A percentile compares a stretch with the other conserved stretches of the same genome.
These are phyloP conservation scores for Spathaspora sp. DNA, from an alignment of 805 yeast species.

Conservation along the genomic window DNA sequence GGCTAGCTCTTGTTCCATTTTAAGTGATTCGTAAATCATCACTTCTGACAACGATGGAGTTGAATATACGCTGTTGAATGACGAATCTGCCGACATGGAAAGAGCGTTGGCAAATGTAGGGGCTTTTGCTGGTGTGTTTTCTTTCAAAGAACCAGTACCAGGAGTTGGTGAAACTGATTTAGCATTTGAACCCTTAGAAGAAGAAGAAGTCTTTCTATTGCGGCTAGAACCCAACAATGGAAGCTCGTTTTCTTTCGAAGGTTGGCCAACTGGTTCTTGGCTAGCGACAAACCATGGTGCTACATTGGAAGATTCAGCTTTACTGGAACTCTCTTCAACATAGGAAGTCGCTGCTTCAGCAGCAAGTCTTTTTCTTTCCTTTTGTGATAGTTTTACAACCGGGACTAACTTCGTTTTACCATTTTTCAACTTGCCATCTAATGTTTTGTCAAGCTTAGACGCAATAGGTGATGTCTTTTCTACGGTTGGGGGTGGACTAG, in stretches of 20 bases:
- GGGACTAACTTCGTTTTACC: constrained; percentile 32
- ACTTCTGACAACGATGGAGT: constrained; percentile 40
- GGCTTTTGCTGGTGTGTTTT: neutral
- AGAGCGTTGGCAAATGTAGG: constrained; percentile 1
- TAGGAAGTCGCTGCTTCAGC: constrained; percentile 4
- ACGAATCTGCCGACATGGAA: constrained; percentile 1
- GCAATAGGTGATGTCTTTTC: neutral
- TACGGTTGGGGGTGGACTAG: constrained; percentile 3
- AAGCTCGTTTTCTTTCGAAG: constrained; percentile 6
- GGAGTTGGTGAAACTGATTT: neutral
- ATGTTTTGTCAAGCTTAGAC: neutral
- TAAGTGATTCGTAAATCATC: constrained; percentile 44
- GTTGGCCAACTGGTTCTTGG: neutral
- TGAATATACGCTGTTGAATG: constrained; percentile 6
- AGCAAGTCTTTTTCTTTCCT: constrained; percentile 49
- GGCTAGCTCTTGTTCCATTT: constrained; percentile 25
- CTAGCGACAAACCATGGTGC: constrained; percentile 11
- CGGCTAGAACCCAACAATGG: constrained; percentile 18
- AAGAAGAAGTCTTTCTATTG: neutral
- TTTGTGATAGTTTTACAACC: constrained; percentile 50
- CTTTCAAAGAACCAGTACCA: neutral
- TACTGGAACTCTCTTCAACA: neutral
- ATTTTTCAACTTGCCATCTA: constrained; percentile 7
- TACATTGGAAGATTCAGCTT: constrained; percentile 1
- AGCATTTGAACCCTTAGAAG: neutral